A percentile compares a stretch with the other conserved stretches of the same genome.
Evolutionary conservation across 2,329 filamentous ascomycete genomes (phyloP).

Genomic region (Cadophora gregata): DNA sequence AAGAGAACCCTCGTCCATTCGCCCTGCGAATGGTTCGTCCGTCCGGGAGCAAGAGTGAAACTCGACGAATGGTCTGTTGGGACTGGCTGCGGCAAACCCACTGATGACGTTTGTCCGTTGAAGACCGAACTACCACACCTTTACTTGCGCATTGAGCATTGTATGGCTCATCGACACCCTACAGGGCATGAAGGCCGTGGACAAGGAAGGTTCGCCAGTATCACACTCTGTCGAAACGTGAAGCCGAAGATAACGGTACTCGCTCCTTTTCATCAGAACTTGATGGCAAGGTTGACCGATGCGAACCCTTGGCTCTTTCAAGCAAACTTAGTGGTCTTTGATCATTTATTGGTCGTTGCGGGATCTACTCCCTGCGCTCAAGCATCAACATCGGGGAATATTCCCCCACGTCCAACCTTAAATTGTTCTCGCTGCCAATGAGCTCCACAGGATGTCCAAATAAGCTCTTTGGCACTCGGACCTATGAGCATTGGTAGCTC

Average conservation of each 20-base stretch:
- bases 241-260: neutral
- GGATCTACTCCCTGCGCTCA: neutral
- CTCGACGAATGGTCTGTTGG: neutral
- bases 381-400: neutral
- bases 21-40: constrained; percentile 3
- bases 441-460: constrained; percentile 3
- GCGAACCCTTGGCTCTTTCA: neutral
- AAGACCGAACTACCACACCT: neutral
- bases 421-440: neutral
- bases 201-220: neutral
- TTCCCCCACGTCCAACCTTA: neutral
- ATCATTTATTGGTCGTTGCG: neutral
- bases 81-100: too few species aligned
- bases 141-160: neutral
- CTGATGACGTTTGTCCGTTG: neutral
- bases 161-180: neutral
- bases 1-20: neutral
- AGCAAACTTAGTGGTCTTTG: neutral
- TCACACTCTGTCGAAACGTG: neutral
- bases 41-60: constrained; percentile 5
- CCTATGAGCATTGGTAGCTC: too few species aligned
- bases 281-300: neutral
- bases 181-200: neutral
- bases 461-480: neutral
- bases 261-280: neutral